phyloP scores from a whole-genome alignment of 176 grass and related monocot species.

The Juncus effusus region DNA sequence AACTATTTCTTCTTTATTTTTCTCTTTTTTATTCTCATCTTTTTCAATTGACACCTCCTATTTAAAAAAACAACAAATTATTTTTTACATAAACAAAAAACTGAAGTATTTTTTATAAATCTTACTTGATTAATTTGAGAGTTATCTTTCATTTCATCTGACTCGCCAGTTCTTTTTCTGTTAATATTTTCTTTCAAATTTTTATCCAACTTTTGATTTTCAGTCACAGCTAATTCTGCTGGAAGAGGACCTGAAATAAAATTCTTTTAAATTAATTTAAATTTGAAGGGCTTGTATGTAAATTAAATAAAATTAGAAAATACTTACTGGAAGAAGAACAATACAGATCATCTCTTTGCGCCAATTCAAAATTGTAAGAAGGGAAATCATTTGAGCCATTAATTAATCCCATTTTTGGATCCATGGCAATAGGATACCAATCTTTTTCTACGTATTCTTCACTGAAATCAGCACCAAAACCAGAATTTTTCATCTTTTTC shows the following conservation, averaged over 20 bases:
- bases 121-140: not conserved
- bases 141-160: slow-evolving; percentile 22
- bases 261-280: not conserved
- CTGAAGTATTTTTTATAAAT: not conserved
- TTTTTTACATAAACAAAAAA: too few relatives aligned
- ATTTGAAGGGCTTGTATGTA: not conserved
- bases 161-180: slow-evolving; percentile 42
- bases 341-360: slow-evolving; percentile 36
- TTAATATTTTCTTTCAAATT: slow-evolving; percentile 44
- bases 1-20: slow-evolving; percentile 75
- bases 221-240: slow-evolving; percentile 42
- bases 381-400: slow-evolving; percentile 45
- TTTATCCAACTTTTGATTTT: slow-evolving; percentile 39
- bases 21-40: slow-evolving; percentile 47
- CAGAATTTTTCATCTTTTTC: slow-evolving; percentile 21
- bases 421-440: slow-evolving; percentile 57
- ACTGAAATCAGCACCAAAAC: slow-evolving; percentile 32
- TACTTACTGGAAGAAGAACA: slow-evolving; percentile 42
- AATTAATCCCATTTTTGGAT: slow-evolving; percentile 55
- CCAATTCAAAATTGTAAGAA: slow-evolving; percentile 40
- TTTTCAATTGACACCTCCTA: slow-evolving; percentile 41
- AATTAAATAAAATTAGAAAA: slow-evolving; percentile 6
- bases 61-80: too few relatives aligned
- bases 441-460: slow-evolving; percentile 47
- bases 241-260: slow-evolving; percentile 45